These are phyloP conservation scores for Cercophora samala DNA, from an alignment of 495 filamentous ascomycete species.

Conservation along the genomic window DNA sequence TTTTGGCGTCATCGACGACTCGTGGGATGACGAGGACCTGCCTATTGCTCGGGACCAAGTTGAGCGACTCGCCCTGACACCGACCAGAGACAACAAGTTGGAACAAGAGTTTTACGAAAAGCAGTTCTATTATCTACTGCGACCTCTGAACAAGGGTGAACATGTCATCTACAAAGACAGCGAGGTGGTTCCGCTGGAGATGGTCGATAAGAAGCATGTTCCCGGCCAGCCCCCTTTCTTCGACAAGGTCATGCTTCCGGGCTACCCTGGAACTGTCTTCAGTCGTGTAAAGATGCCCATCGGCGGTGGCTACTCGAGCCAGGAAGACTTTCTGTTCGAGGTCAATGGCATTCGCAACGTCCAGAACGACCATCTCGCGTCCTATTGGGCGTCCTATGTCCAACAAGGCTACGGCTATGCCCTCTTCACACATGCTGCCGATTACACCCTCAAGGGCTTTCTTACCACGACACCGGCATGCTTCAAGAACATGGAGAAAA, in stretches of 20 bases:
- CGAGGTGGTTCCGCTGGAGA: slow-evolving; percentile 76
- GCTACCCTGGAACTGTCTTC: slow-evolving; percentile 57
- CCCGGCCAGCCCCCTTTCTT: slow-evolving; percentile 46
- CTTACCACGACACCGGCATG: slow-evolving; percentile 61
- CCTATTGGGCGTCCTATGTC: slow-evolving; percentile 75
- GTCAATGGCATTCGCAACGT: slow-evolving; percentile 60
- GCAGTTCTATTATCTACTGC: slow-evolving; percentile 78
- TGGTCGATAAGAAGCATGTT: slow-evolving; percentile 54
- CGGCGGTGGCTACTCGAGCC: slow-evolving; percentile 55
- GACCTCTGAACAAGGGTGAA: slow-evolving; percentile 64
- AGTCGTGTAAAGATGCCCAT: slow-evolving; percentile 70
- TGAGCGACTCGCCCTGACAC: slow-evolving; percentile 61
- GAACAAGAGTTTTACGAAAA: slow-evolving; percentile 73
- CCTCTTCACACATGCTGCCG: slow-evolving; percentile 70
- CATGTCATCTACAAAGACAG: slow-evolving; percentile 72
- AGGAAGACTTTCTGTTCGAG: slow-evolving; percentile 67
- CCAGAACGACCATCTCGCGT: slow-evolving; percentile 76
- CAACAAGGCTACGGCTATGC: slow-evolving; percentile 69
- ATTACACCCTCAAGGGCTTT: slow-evolving; percentile 75
- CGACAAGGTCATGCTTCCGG: slow-evolving; percentile 66
- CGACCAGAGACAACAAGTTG: slow-evolving; percentile 56
- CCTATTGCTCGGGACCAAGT: slow-evolving; percentile 73
- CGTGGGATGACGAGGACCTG: slow-evolving; percentile 85
- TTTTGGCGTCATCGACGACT: slow-evolving; percentile 79
- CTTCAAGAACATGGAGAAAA: slow-evolving; percentile 70